A percentile compares a stretch with the other conserved stretches of the same genome.
Evolutionary conservation across 305 asterid species (phyloP).

Genomic region (Caryopteris hybrid): DNA sequence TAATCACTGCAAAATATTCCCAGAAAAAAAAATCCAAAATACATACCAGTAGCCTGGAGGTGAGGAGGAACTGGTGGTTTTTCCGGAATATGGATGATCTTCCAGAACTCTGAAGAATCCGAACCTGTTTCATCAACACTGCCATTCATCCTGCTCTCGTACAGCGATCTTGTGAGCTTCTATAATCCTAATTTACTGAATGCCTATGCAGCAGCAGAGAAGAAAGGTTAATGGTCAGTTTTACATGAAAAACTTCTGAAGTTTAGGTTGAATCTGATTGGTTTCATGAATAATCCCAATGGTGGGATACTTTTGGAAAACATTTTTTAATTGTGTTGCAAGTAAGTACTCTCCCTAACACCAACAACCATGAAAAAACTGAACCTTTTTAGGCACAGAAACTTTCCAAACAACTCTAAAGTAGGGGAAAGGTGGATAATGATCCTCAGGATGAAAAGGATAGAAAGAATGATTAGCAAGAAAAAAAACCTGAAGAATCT

Average conservation of each 20-base stretch:
- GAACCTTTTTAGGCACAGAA: too few relatives aligned
- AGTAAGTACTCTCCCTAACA: too few relatives aligned
- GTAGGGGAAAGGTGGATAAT: too few relatives aligned
- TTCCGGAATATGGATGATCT: slow-evolving; percentile 69
- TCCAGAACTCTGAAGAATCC: slow-evolving; percentile 28
- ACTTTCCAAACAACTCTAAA: too few relatives aligned
- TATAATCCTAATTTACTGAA: background rate
- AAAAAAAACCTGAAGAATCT: too few relatives aligned
- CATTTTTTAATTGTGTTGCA: too few relatives aligned
- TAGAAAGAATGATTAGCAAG: too few relatives aligned
- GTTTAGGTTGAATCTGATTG: background rate
- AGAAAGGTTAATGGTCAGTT: background rate
- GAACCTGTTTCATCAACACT: slow-evolving; percentile 10
- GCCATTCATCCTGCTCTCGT: slow-evolving; percentile 24
- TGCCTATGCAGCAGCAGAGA: slow-evolving; percentile 1
- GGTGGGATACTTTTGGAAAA: too few relatives aligned
- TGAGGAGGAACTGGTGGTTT: slow-evolving; percentile 58
- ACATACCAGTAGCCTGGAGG: slow-evolving; percentile 63
- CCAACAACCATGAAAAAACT: too few relatives aligned
- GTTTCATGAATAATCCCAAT: too few relatives aligned
- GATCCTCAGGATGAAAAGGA: too few relatives aligned
- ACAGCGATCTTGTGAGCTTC: background rate
- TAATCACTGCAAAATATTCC: background rate
- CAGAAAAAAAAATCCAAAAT: background rate
- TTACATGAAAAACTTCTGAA: background rate